A percentile compares a stretch with the other conserved stretches of the same genome.
These are phyloP conservation scores for Mortierella sp. DNA, from an alignment of 371 early-diverging fungal genomes.

Conservation along the genomic window DNA sequence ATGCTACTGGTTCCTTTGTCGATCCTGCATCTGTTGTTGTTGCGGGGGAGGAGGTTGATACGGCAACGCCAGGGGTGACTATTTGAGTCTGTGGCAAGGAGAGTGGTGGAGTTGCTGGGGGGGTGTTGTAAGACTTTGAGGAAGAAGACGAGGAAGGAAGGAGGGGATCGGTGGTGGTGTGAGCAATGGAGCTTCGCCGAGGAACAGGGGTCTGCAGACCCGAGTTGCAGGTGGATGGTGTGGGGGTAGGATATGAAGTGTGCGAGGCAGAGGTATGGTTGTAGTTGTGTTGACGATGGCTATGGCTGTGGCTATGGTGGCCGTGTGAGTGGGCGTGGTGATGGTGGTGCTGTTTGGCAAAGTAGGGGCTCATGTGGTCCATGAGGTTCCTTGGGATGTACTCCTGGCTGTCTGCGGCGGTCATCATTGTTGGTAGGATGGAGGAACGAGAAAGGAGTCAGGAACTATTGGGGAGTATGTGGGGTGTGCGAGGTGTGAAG, in stretches of 20 bases:
- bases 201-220: slow-evolving; percentile 29
- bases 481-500: background rate
- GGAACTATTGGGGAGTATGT: background rate
- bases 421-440: background rate
- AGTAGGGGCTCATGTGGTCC: slow-evolving; percentile 10
- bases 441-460: background rate
- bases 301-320: slow-evolving; percentile 2
- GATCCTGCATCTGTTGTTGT: background rate
- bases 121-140: slow-evolving; percentile 25
- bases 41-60: background rate
- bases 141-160: background rate
- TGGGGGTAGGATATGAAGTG: background rate
- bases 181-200: slow-evolving; percentile 12
- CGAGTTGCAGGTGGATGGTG: background rate
- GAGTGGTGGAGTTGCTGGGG: slow-evolving; percentile 31
- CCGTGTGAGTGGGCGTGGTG: slow-evolving; percentile 15
- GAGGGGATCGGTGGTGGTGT: slow-evolving; percentile 8
- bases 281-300: background rate
- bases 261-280: background rate
- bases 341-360: slow-evolving; percentile 4
- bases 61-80: background rate
- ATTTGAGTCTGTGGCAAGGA: background rate
- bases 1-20: slow-evolving; percentile 33
- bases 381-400: slow-evolving; percentile 11
- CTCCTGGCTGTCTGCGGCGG: background rate